Base-by-base conservation (phyloP, 352 stramenopile species). In the Thraustochytrium sp. region DNA sequence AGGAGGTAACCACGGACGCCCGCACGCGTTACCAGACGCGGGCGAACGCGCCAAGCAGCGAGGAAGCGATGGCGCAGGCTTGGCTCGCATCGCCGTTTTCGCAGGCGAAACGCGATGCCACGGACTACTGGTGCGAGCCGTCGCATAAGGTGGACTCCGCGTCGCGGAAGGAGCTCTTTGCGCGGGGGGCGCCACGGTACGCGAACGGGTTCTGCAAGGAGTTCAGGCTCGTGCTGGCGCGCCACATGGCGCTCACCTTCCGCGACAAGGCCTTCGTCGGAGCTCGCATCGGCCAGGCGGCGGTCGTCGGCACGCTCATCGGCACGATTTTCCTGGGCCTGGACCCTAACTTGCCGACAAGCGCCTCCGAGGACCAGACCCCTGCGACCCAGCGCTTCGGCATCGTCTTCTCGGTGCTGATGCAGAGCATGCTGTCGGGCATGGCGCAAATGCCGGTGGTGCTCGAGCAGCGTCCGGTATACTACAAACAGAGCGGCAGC, bases 221-320 rank as follows among this genome's bases (percentile, higher is more conserved):
- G 23, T 37, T 51, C 44, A 44, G 31, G 13, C 42, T 80, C 29
- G 38, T 89, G 64, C 36, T 92, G 0, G 86, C 80, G n/a, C 91
- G 93, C 4, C 89, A 95, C 73, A 86, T 93, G 80, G 88, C 87
- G 36, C 85, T 97, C 11, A 94, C 90, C 76, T 87, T 86, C 48
- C 86, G 90, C 37, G 89, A 93, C 84, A 88, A 72, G 54, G 76
- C 82, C 26, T 90, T 92, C 38, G 86, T 92, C 29, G 84, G 86
- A 56, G 89, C 89, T 2, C 88, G 87, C 62, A 83, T 88, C 49
- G 86, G 85, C 21, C 90, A 93, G 82, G 89, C 90, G 49, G 77
- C 88, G 40, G 82, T 89, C 0, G 46, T 90, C 73, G 87, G 85
- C n/a, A 76, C 88, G 54, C 75, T 88, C 44, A 84, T 89, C 59